Evolutionary conservation across 2,329 filamentous ascomycete species (phyloP).

Genomic region (Aspergillus neoniger): DNA sequence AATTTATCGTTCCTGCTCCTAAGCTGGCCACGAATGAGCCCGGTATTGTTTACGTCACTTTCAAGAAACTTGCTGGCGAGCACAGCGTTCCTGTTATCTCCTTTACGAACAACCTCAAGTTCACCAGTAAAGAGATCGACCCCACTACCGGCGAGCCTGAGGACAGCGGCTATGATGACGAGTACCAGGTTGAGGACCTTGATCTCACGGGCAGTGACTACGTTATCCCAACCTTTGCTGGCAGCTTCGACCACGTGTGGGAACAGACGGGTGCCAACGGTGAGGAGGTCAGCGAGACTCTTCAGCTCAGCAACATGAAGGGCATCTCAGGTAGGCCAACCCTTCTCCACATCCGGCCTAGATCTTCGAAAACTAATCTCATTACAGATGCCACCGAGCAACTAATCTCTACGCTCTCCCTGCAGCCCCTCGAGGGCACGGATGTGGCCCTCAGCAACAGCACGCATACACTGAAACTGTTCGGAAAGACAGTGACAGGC

Average conservation of each 20-base stretch:
- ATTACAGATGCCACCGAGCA: conserved; percentile 85
- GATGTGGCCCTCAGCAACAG: conserved; percentile 85
- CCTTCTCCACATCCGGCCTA: conserved; percentile 1
- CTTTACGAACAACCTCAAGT: conserved; percentile 92
- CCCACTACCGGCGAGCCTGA: conserved; percentile 91
- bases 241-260: conserved; percentile 95
- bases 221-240: conserved; percentile 86
- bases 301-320: conserved; percentile 85
- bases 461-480: conserved; percentile 91
- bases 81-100: conserved; percentile 73
- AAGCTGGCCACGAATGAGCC: conserved; percentile 81
- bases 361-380: conserved; percentile 27
- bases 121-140: conserved; percentile 97
- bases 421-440: conserved; percentile 92
- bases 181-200: conserved; percentile 94
- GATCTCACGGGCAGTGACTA: conserved; percentile 92
- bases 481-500: conserved; percentile 91
- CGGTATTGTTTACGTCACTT: conserved; percentile 92
- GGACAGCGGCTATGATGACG: conserved; percentile 90
- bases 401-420: conserved; percentile 78
- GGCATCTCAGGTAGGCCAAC: conserved; percentile 77
- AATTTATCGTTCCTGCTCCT: conserved; percentile 89
- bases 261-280: conserved; percentile 87
- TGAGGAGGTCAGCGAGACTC: conserved; percentile 86
- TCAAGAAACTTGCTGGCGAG: conserved; percentile 79